Percentiles rank a stretch among this genome's conserved stretches.
These are phyloP conservation scores for Camelina neglecta DNA, from an alignment of 345 rosid species.

Conservation along the genomic window DNA sequence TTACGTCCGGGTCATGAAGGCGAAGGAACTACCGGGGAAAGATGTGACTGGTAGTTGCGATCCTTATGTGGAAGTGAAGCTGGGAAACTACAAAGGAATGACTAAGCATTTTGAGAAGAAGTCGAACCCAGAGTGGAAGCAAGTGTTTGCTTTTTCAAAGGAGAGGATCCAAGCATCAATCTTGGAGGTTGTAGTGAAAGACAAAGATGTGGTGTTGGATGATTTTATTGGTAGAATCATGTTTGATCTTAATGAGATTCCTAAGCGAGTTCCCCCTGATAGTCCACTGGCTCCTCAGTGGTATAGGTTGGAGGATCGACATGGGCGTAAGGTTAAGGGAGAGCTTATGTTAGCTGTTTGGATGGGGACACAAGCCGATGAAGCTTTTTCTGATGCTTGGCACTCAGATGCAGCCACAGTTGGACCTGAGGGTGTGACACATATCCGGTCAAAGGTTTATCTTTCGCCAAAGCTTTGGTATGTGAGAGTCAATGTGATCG, in stretches of 20 bases:
- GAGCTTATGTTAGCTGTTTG: conserved; percentile 97
- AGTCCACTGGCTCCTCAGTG: conserved; percentile 98
- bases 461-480: conserved; percentile 96
- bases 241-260: conserved; percentile 89
- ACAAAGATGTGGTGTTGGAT: conserved; percentile 77
- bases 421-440: conserved; percentile 59
- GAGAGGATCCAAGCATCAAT: conserved; percentile 86
- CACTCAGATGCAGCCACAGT: conserved; percentile 94
- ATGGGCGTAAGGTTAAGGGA: conserved; percentile 73
- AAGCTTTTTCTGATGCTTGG: conserved; percentile 96
- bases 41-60: conserved; percentile 87
- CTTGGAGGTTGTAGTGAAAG: conserved; percentile 81
- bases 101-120: conserved; percentile 96
- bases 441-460: conserved; percentile 90
- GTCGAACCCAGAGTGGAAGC: conserved; percentile 92
- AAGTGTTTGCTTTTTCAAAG: conserved; percentile 95
- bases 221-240: conserved; percentile 74
- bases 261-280: conserved; percentile 88
- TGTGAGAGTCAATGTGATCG: conserved; percentile 90
- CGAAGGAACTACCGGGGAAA: conserved; percentile 82
- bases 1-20: conserved; percentile 86
- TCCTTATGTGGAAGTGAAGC: conserved; percentile 90
- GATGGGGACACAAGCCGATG: conserved; percentile 99
- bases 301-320: conserved; percentile 86
- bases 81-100: conserved; percentile 87